These are phyloP conservation scores for Paragyromitra xinjiangensis DNA, from an alignment of 495 filamentous ascomycete species.

Conservation along the genomic window DNA sequence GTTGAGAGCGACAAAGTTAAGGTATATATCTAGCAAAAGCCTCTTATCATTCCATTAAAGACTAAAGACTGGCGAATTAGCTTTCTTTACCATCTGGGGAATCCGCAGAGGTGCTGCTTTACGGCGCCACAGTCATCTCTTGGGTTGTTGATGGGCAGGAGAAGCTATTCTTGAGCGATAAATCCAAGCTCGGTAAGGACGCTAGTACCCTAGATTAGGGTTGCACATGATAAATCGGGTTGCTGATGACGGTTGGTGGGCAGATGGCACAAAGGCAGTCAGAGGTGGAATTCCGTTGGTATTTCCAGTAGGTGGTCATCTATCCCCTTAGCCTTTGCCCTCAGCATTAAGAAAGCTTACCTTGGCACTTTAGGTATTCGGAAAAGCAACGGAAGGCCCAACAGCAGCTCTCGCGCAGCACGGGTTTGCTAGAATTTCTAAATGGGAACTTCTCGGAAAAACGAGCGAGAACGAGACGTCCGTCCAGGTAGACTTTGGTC, in stretches of 20 bases:
- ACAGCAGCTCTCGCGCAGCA: slow-evolving; percentile 85
- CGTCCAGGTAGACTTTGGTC: slow-evolving; percentile 94
- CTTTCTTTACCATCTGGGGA: slow-evolving; percentile 79
- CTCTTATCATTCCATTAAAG: slow-evolving; percentile 72
- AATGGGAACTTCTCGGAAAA: slow-evolving; percentile 71
- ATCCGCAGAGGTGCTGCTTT: slow-evolving; percentile 81
- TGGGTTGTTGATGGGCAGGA: slow-evolving; percentile 84
- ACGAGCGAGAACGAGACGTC: slow-evolving; percentile 64
- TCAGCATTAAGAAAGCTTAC: not conserved
- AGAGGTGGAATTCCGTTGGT: slow-evolving; percentile 89
- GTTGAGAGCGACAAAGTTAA: slow-evolving; percentile 53
- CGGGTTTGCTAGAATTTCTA: slow-evolving; percentile 89
- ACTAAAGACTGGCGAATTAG: slow-evolving; percentile 66
- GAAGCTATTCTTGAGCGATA: slow-evolving; percentile 86
- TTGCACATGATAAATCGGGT: not conserved
- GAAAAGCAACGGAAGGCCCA: slow-evolving; percentile 74
- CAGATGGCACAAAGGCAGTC: slow-evolving; percentile 68
- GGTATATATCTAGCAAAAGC: slow-evolving; percentile 23
- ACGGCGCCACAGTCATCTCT: slow-evolving; percentile 89
- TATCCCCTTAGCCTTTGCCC: not conserved
- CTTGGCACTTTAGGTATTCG: slow-evolving; percentile 75
- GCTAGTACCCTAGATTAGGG: not conserved
- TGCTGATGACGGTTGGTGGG: slow-evolving; percentile 7
- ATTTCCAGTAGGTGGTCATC: slow-evolving; percentile 77
- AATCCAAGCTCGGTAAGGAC: slow-evolving; percentile 65